Evolutionary conservation across 352 stramenopile species (phyloP).

Genomic region (Phytophthora palmivora): DNA sequence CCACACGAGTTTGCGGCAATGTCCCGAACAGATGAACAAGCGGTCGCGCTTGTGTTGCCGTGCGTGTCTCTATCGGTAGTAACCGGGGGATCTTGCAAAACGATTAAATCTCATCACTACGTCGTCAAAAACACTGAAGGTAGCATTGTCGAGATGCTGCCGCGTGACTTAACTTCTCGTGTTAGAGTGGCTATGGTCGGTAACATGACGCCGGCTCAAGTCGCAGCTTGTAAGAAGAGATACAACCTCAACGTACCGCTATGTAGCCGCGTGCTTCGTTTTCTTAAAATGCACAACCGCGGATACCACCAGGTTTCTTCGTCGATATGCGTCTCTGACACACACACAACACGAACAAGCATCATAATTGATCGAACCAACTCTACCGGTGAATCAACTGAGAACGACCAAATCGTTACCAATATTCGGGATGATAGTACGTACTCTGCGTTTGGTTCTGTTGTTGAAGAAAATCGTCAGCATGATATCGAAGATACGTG

Average conservation of each 20-base stretch:
- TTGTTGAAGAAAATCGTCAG: neutral
- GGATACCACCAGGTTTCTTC: too few relatives aligned
- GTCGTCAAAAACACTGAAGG: conserved; percentile 19
- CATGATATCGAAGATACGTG: conserved; percentile 7
- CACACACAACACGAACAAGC: too few relatives aligned
- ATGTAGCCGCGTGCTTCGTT: neutral
- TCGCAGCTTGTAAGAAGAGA: conserved; percentile 1
- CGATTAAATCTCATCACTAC: conserved; percentile 22
- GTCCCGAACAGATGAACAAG: conserved; percentile 10
- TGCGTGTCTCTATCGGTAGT: conserved; percentile 14
- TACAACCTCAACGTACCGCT: conserved; percentile 4
- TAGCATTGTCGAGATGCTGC: conserved; percentile 10
- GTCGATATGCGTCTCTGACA: too few relatives aligned
- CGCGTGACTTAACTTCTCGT: neutral
- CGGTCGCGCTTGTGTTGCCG: conserved; percentile 3
- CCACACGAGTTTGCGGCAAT: neutral
- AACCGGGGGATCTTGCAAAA: neutral
- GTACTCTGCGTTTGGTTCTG: conserved; percentile 6
- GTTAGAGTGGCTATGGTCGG: conserved; percentile 10
- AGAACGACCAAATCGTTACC: neutral
- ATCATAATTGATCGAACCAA: conserved; percentile 1
- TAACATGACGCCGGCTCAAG: neutral
- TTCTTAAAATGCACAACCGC: neutral
- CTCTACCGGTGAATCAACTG: too few relatives aligned
- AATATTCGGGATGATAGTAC: conserved; percentile 3